Evolutionary conservation across 768 basidiomycete species (phyloP).

Genomic region (Royoungia palumana): DNA sequence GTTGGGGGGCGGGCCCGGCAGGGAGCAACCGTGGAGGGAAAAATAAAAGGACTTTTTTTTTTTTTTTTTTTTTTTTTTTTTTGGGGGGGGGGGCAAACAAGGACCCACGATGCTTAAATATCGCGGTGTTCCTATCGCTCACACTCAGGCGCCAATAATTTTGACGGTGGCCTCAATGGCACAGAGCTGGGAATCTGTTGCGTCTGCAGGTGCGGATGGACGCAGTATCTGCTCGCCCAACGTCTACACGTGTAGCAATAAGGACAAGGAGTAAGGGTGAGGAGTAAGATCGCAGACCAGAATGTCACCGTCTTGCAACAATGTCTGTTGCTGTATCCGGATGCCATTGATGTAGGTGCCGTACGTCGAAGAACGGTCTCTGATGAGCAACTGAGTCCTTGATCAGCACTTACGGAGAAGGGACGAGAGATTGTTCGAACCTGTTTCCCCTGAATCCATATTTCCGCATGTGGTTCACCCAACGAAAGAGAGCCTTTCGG

Average conservation of each 20-base stretch:
- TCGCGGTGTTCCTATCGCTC: neutral
- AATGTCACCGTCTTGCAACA: conserved; percentile 41
- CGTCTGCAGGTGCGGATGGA: conserved; percentile 37
- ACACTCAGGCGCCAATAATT: conserved; percentile 31
- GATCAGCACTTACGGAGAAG: conserved; percentile 7
- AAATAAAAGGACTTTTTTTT: neutral
- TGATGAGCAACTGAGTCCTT: conserved; percentile 39
- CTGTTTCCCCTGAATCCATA: conserved; percentile 44
- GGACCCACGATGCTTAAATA: neutral
- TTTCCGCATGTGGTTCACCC: conserved; percentile 42
- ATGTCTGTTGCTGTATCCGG: conserved; percentile 36
- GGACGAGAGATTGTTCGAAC: conserved; percentile 24
- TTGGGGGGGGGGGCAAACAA: too few relatives aligned
- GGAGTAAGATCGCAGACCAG: conserved; percentile 34
- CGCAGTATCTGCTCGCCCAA: conserved; percentile 39
- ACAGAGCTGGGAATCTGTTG: conserved; percentile 44
- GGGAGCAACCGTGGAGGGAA: too few relatives aligned
- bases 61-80: too few relatives aligned
- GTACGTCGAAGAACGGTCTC: conserved; percentile 44
- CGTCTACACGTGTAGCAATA: conserved; percentile 28
- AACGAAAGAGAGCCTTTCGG: conserved; percentile 38
- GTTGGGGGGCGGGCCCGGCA: too few relatives aligned
- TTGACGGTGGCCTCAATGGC: conserved; percentile 43
- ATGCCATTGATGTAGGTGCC: conserved; percentile 49
- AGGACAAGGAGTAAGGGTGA: neutral